Evolutionary conservation across 495 filamentous ascomycete genomes (phyloP).

Genomic region (Hyaloscypha finlandica): DNA sequence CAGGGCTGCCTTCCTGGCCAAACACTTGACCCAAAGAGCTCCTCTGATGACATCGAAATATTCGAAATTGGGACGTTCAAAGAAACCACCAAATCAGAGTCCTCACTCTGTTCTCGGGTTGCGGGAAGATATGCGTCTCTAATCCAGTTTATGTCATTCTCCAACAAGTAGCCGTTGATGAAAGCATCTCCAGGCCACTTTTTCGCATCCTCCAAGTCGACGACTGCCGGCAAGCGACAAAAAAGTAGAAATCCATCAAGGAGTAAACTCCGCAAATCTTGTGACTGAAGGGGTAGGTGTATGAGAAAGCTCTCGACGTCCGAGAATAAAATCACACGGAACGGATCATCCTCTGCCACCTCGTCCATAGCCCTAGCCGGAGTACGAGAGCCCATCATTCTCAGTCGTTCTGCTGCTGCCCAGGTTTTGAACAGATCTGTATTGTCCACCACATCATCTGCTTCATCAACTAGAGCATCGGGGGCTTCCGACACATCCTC

Average conservation of each 20-base stretch:
- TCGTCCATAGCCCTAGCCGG: slow-evolving; percentile 66
- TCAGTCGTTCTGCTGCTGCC: slow-evolving; percentile 58
- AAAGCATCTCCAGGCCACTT: slow-evolving; percentile 24
- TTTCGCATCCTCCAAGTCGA: slow-evolving; percentile 12
- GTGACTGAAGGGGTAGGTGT: slow-evolving; percentile 44
- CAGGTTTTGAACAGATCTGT: slow-evolving; percentile 53
- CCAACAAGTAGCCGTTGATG: slow-evolving; percentile 20
- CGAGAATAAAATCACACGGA: slow-evolving; percentile 71
- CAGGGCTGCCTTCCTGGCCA: slow-evolving; percentile 17
- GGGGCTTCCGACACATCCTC: slow-evolving; percentile 38
- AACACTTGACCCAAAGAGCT: slow-evolving; percentile 6
- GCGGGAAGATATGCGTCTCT: background rate
- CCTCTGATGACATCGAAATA: slow-evolving; percentile 17
- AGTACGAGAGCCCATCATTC: slow-evolving; percentile 47
- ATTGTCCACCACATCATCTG: slow-evolving; percentile 33
- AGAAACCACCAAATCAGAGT: background rate
- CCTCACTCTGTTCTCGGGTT: background rate
- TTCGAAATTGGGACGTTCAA: slow-evolving; percentile 16
- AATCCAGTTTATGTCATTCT: slow-evolving; percentile 15
- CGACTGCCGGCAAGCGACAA: slow-evolving; percentile 61
- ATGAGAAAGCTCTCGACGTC: slow-evolving; percentile 69
- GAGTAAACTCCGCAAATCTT: slow-evolving; percentile 45
- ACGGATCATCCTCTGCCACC: slow-evolving; percentile 72
- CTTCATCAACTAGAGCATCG: slow-evolving; percentile 34
- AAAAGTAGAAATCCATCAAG: slow-evolving; percentile 71